phyloP scores from a whole-genome alignment of 2,329 filamentous ascomycete species.

The Penicillium sp. region DNA sequence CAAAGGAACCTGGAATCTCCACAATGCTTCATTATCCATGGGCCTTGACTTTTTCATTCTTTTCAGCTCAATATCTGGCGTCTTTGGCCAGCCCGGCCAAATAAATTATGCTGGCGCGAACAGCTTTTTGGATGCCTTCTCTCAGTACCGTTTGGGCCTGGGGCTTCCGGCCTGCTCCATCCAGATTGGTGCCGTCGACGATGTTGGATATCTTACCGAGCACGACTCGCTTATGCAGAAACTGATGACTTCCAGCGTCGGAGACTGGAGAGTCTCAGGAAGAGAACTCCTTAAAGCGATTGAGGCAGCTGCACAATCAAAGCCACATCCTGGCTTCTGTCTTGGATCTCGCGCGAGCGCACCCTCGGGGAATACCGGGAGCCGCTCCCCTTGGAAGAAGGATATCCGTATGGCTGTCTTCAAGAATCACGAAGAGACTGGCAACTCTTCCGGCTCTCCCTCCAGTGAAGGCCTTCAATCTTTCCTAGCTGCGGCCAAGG shows the following conservation, averaged over 20 bases:
- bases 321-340: neutral
- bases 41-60: constrained; percentile 47
- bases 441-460: neutral
- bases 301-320: neutral
- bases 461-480: neutral
- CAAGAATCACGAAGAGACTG: neutral
- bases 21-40: constrained; percentile 15
- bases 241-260: neutral
- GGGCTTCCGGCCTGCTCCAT: constrained; percentile 21
- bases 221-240: constrained; percentile 5
- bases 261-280: neutral
- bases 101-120: constrained; percentile 42
- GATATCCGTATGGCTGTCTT: constrained; percentile 6
- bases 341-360: neutral
- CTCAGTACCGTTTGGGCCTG: constrained; percentile 21
- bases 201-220: constrained; percentile 1
- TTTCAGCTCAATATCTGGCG: constrained; percentile 38
- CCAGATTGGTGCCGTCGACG: constrained; percentile 17
- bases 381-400: constrained; percentile 1
- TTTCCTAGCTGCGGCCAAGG: constrained; percentile 6
- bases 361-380: neutral
- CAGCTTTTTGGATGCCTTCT: constrained; percentile 37
- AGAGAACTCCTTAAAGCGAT: neutral
- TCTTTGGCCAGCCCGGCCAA: constrained; percentile 32
- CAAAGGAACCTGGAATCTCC: constrained; percentile 28